These are phyloP conservation scores for Macrotyloma uniflorum DNA, from an alignment of 306 rosid genomes.

Conservation along the genomic window DNA sequence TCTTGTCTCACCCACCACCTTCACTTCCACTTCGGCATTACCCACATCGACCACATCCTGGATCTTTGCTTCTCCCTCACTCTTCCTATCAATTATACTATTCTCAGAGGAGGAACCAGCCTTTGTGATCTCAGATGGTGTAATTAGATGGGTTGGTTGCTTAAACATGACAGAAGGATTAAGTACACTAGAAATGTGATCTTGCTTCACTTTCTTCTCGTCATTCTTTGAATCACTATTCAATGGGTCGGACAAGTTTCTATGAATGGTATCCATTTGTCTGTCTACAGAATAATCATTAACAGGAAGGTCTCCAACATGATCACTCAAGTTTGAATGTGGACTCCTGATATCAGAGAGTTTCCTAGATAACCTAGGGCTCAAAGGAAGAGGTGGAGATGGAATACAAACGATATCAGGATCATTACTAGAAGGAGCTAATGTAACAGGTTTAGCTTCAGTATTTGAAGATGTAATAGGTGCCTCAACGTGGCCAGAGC, in stretches of 20 bases:
- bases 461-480: slow-evolving; percentile 47
- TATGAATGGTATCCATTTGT: slow-evolving; percentile 60
- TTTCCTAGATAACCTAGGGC: slow-evolving; percentile 84
- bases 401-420: slow-evolving; percentile 67
- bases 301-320: slow-evolving; percentile 64
- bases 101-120: slow-evolving; percentile 78
- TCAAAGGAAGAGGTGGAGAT: slow-evolving; percentile 79
- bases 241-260: slow-evolving; percentile 64
- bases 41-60: slow-evolving; percentile 71
- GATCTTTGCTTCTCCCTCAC: slow-evolving; percentile 67
- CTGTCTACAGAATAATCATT: slow-evolving; percentile 76
- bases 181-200: slow-evolving; percentile 66
- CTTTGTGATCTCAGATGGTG: slow-evolving; percentile 83
- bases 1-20: slow-evolving; percentile 77
- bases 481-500: slow-evolving; percentile 62
- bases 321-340: slow-evolving; percentile 60
- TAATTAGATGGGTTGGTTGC: slow-evolving; percentile 93
- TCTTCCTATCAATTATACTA: slow-evolving; percentile 61
- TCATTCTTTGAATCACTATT: slow-evolving; percentile 62
- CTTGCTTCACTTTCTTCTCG: slow-evolving; percentile 67
- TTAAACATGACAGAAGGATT: slow-evolving; percentile 66
- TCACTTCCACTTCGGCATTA: slow-evolving; percentile 84
- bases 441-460: slow-evolving; percentile 62
- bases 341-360: slow-evolving; percentile 82
- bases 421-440: slow-evolving; percentile 63